Percentiles rank a stretch among this genome's conserved stretches.
These are phyloP conservation scores for Trichocladium antarcticum DNA, from an alignment of 495 filamentous ascomycete genomes.

Conservation along the genomic window DNA sequence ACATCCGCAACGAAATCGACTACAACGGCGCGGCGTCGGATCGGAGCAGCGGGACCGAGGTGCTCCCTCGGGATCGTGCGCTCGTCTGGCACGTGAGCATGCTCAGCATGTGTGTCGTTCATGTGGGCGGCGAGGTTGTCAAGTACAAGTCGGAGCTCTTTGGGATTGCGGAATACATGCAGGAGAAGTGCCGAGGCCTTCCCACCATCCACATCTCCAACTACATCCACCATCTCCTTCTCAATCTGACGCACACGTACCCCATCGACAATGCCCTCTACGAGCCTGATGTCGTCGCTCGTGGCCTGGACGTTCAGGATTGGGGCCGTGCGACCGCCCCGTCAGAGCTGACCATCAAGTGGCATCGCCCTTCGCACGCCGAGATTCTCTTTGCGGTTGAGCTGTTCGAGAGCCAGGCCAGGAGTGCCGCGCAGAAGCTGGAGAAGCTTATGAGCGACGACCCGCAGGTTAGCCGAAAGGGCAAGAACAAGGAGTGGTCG, in stretches of 20 bases:
- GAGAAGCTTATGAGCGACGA: slow-evolving; percentile 64
- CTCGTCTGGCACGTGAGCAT: slow-evolving; percentile 96
- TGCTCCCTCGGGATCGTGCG: slow-evolving; percentile 82
- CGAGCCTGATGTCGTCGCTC: slow-evolving; percentile 50
- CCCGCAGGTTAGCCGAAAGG: slow-evolving; percentile 80
- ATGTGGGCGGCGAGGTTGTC: slow-evolving; percentile 81
- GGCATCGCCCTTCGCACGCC: slow-evolving; percentile 70
- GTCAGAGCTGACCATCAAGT: slow-evolving; percentile 66
- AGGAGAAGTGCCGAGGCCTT: slow-evolving; percentile 82
- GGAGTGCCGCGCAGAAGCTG: slow-evolving; percentile 45
- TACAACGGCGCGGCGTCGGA: slow-evolving; percentile 96
- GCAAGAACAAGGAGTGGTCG: slow-evolving; percentile 95
- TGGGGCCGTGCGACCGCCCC: slow-evolving; percentile 70
- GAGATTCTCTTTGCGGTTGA: slow-evolving; percentile 85
- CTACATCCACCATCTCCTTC: slow-evolving; percentile 95
- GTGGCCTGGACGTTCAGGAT: slow-evolving; percentile 48
- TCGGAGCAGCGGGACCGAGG: slow-evolving; percentile 82
- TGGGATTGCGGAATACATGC: slow-evolving; percentile 90
- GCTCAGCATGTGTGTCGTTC: slow-evolving; percentile 96
- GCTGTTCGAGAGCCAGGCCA: slow-evolving; percentile 70
- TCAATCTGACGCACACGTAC: slow-evolving; percentile 90
- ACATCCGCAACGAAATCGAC: slow-evolving; percentile 92
- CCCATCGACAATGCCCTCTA: slow-evolving; percentile 79
- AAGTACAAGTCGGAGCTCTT: slow-evolving; percentile 80
- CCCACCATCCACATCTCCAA: slow-evolving; percentile 94